Base-by-base conservation (phyloP, 495 filamentous ascomycete genomes). In the Penicillium pulvis region DNA sequence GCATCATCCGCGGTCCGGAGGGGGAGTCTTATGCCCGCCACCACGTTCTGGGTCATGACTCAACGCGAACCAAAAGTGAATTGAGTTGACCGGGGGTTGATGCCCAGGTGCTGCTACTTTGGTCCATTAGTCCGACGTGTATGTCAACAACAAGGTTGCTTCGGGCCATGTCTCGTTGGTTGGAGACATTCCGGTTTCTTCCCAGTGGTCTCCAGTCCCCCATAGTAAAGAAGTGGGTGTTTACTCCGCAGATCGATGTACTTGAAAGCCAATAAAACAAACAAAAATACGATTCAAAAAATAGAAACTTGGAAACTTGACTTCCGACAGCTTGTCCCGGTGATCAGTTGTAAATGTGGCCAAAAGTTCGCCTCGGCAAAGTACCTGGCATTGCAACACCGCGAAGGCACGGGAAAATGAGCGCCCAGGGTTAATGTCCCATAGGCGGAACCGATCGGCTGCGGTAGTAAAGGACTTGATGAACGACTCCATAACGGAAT, bases 361-460 rank as follows among this genome's bases (percentile, higher is more conserved):
- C 45, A 62, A 50, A 52, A 49, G 41, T 19, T 35, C 46, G 46
- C 41, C 51, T 55, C 54, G 62, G 62, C 53, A 50, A 24, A 63
- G 63, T 61, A 60, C 63, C 63, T 68, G 62, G 52, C 59, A 59
- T 55, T 52, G 35, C 62, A 62, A 46, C 48, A 58, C 30, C 30
- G 30, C 45, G 45, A 47, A 16, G 23, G 16, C 24, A 28, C 20
- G 46, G 19, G 16, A 12, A 8, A 19, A 47, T 14, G 10, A 28
- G 23, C 47, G n/a, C 5, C 19, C 11, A 35, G 31, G 46, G 12
- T n/a, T 35, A 36, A 36, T 43, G 53, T 63, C 50, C 20, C 48
- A 61, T 54, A 60, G 45, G 54, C 56, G 53, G 56, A 53, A 57
- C 53, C 26, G 44, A 56, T 55, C 59, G 54, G 53, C 44, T 57